Evolutionary conservation across 441 rosid genomes (phyloP), one percentile per base, ranked within the genome.

Genomic region (Daphne laureola): DNA sequence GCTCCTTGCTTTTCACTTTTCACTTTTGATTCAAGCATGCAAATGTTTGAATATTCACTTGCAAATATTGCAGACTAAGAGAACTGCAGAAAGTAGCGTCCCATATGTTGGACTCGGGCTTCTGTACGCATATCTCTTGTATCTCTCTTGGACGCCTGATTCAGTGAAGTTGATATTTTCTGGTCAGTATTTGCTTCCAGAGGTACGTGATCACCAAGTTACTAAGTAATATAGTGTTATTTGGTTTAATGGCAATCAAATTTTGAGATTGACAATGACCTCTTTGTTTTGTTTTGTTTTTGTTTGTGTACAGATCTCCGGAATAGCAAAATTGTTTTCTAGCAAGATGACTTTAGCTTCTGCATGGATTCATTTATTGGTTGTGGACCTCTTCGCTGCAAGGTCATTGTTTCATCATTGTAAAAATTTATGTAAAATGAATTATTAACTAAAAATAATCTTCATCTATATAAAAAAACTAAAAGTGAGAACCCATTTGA

Each of bases 361-460:
- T 51, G 95, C 86, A 14, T 89, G 95, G 96, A 83, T 89, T 81
- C 96, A 89, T 74, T 78, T 89, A 54, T 73, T 89, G 56, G 77
- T 77, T 27, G 49, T 89, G 15, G 95, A 89, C 73, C 96, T 89
- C 59, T 89, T 83, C 21, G 95, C 96, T 7, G 96, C 96, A 53
- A 80, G 95, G 94, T 88, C 47, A 17, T 21, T 48, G 17, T 55
- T 31, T 53, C 35, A n/a, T n/a, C n/a, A n/a, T n/a, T n/a, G n/a
- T n/a, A n/a, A n/a, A n/a, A n/a, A n/a, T n/a, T n/a, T n/a, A n/a
- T n/a, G n/a, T n/a, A n/a, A n/a, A n/a, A n/a, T n/a, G n/a, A n/a
- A n/a, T n/a, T n/a, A n/a, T n/a, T n/a, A n/a, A n/a, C n/a, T n/a
- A n/a, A n/a, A n/a, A n/a, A n/a, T n/a, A n/a, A n/a, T n/a, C n/a